Base-by-base conservation (phyloP, 768 basidiomycete species). In the Lentinula detonsa region DNA sequence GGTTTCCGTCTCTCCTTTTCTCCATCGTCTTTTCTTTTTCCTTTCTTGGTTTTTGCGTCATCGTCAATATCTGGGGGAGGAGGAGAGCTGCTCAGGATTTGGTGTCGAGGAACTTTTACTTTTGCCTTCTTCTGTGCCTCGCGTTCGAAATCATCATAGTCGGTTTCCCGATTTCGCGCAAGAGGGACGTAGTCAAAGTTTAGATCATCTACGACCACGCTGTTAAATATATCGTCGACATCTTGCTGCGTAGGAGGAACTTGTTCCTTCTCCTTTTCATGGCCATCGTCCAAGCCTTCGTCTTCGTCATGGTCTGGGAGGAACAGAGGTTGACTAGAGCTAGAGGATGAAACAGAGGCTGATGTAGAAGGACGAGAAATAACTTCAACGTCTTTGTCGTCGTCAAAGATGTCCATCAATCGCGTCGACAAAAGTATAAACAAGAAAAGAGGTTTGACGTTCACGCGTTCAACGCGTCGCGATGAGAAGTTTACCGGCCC, bases 231-330 rank as follows among this genome's bases (percentile, higher is more conserved):
- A 16, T 76, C 75, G 61, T 80, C 80, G 31, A 81, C 73, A 53
- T 84, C 82, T 57, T 80, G 67, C 64, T 54, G 76, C 70, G 9
- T 18, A 35, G 61, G 56, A 34, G 65, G 54, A 45, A 78, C 74
- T 16, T 79, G 68, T 9, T 79, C 73, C 6, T 49, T 11, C 59
- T 63, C 34, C 63, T 53, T 63, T 66, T 57, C n/a, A n/a, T n/a
- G n/a, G n/a, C n/a, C n/a, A n/a, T n/a, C n/a, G 46, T 48, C 13
- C 65, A 69, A 13, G 64, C 65, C 49, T 40, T 68, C 65, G 28
- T 85, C 78, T 52, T 84, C 81, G 60, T 86, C 85, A 4, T 81
- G 81, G 65, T 81, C 86, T 2, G 80, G 78, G 34, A 88, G 74
- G 67, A 90, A 91, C 16, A 91, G 77, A 1, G 82, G 59, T 13